These are phyloP conservation scores for Blattamonas nauphoetae DNA, from an alignment of 78 protist species.

Conservation along the genomic window DNA sequence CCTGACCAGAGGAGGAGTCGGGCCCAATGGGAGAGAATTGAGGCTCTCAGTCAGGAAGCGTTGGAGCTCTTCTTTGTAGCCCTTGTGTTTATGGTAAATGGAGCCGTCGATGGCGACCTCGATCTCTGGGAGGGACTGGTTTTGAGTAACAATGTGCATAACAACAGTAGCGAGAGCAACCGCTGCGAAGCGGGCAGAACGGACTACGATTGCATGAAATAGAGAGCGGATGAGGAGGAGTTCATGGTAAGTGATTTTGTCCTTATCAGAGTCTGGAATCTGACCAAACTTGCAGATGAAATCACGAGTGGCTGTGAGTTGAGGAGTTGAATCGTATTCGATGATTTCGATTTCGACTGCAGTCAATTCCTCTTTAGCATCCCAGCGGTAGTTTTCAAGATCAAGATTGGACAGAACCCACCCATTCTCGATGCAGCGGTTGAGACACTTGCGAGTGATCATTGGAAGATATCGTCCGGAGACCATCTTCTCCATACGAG, in stretches of 20 bases:
- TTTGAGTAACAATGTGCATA: neutral
- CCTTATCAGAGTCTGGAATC: neutral
- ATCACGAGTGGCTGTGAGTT: neutral
- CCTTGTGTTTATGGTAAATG: neutral
- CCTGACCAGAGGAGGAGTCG: neutral
- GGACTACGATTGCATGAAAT: neutral
- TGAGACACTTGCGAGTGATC: neutral
- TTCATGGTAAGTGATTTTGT: neutral
- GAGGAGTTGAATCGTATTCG: neutral
- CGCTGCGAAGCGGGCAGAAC: neutral
- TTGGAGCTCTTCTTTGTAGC: neutral
- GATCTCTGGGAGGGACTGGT: neutral
- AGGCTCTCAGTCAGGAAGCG: neutral
- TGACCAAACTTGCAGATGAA: neutral
- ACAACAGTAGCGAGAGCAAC: neutral
- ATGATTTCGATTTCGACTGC: neutral
- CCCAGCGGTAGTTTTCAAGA: neutral
- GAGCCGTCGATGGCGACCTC: constrained; percentile 10
- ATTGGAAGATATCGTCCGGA: neutral
- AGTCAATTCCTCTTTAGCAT: neutral
- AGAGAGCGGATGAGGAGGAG: neutral
- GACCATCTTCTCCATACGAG: neutral
- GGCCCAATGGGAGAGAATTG: neutral
- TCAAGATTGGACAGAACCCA: neutral
- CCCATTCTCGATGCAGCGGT: neutral